Evolutionary conservation across 2,329 filamentous ascomycete genomes (phyloP).

Genomic region (Hymenoscyphus occultus): DNA sequence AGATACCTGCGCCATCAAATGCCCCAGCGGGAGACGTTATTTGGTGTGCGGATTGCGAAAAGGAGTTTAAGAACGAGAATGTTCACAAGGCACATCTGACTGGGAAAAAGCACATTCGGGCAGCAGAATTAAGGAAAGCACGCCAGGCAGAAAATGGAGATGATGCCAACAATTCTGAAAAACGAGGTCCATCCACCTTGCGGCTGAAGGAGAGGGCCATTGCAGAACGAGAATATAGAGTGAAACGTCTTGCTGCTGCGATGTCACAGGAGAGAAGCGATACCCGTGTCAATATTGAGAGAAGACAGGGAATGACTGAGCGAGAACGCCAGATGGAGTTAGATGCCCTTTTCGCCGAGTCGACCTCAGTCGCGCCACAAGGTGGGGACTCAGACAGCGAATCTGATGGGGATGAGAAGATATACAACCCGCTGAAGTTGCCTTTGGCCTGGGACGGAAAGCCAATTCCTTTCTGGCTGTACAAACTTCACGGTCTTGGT

Average conservation of each 20-base stretch:
- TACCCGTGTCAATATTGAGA: constrained; percentile 91
- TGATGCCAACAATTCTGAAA: constrained; percentile 27
- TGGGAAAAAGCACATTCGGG: constrained; percentile 90
- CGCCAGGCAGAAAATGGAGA: constrained; percentile 42
- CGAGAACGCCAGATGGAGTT: constrained; percentile 91
- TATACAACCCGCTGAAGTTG: constrained; percentile 96
- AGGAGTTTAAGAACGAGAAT: constrained; percentile 92
- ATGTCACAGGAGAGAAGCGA: constrained; percentile 88
- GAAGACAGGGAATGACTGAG: constrained; percentile 96
- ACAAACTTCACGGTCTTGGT: constrained; percentile 91
- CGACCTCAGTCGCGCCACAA: constrained; percentile 39
- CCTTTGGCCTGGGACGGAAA: constrained; percentile 98
- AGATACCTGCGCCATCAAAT: constrained; percentile 37
- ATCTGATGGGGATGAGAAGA: constrained; percentile 75
- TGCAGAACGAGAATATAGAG: constrained; percentile 81
- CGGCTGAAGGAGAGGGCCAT: constrained; percentile 84
- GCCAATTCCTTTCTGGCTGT: constrained; percentile 98
- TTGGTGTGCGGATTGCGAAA: constrained; percentile 90
- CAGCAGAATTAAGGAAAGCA: constrained; percentile 63
- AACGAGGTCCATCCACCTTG: constrained; percentile 33
- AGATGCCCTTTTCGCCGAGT: constrained; percentile 74
- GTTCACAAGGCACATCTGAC: constrained; percentile 86
- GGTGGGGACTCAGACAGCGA: constrained; percentile 59
- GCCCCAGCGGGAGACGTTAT: constrained; percentile 57
- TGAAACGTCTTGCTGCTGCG: constrained; percentile 73